Evolutionary conservation across 2,329 filamentous ascomycete genomes (phyloP).

Genomic region (Didymella segeticola): DNA sequence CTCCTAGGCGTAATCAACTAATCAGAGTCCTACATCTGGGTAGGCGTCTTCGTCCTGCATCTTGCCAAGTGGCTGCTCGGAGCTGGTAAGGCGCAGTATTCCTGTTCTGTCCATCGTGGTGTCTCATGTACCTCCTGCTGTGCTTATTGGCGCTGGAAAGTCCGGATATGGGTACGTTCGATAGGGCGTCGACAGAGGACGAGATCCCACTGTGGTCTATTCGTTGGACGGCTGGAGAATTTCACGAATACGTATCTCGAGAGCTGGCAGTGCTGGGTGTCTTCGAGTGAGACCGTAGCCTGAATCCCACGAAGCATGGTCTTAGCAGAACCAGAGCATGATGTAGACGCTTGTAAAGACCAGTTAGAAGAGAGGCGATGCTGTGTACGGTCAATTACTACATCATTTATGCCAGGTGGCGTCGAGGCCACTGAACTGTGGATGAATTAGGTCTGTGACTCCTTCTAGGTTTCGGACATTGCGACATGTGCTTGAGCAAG

Average conservation of each 20-base stretch:
- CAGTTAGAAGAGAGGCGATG: not conserved
- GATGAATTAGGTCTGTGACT: not conserved
- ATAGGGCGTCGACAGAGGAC: no score
- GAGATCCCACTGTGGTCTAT: not conserved
- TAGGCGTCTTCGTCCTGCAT: no score
- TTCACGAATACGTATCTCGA: not conserved
- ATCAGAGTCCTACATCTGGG: no score
- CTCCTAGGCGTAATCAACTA: no score
- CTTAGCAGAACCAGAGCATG: not conserved
- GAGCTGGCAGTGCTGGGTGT: not conserved
- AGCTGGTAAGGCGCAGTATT: no score
- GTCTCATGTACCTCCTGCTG: constrained; percentile 2
- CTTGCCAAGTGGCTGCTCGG: no score
- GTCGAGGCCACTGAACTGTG: not conserved
- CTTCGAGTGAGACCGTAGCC: not conserved
- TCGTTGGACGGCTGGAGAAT: not conserved
- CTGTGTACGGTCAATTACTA: not conserved
- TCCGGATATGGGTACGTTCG: not conserved
- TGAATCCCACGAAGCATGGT: not conserved
- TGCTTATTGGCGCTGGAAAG: not conserved
- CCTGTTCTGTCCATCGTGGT: not conserved
- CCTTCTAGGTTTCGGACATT: not conserved
- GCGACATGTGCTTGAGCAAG: not conserved
- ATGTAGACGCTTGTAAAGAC: not conserved
- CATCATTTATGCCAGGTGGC: not conserved